Base-by-base conservation (phyloP, 2,329 filamentous ascomycete species). In the Botryotinia convoluta region DNA sequence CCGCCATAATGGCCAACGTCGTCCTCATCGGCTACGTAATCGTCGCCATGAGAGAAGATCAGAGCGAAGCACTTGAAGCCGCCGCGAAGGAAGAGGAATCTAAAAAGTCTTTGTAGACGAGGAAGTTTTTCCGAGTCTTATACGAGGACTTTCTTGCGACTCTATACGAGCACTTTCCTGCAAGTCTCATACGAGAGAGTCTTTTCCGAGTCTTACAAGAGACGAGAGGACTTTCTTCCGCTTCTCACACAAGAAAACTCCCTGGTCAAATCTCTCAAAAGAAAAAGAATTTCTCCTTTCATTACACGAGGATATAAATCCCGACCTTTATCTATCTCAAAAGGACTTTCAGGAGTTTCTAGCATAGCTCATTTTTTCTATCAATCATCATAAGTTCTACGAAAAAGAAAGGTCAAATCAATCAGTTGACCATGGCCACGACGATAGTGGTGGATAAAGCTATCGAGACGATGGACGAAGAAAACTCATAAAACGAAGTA, bases 11-110 rank as follows among this genome's bases (percentile, higher is more conserved):
- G 82, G 96, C 96, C 20, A 99, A 99, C 79, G 88, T 97, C 2
- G 94, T 99, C 5, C 85, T 99, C 69, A 88, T 98, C 73, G 90
- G 88, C n/a, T 99, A 98, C 82, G 89, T 98, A 61, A 84, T 98
- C 73, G 93, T 97, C 32, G 96, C 96, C 6, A 95, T 97, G 88
- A 90, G 88, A 75, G 96, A 99, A 82, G 96, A 98, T 80, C 86
- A 88, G 74, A 83, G 82, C 18, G 80, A 81, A 54, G 75, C 77
- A 14, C 68, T 79, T 70, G 81, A 83, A 71, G 83, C 83, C 69
- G 84, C 82, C 18, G 85, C 85, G 74, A 85, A 84, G 79, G 85
- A 64, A 32, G 51, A 67, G 45, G 72, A 77, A 16, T 74, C 72
- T 2, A 77, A 77, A 61, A 77, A 77, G 61, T 57, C 51, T 57